Conservation (phyloP, 306 rosid genomes). For the Carpinus fangiana region DNA sequence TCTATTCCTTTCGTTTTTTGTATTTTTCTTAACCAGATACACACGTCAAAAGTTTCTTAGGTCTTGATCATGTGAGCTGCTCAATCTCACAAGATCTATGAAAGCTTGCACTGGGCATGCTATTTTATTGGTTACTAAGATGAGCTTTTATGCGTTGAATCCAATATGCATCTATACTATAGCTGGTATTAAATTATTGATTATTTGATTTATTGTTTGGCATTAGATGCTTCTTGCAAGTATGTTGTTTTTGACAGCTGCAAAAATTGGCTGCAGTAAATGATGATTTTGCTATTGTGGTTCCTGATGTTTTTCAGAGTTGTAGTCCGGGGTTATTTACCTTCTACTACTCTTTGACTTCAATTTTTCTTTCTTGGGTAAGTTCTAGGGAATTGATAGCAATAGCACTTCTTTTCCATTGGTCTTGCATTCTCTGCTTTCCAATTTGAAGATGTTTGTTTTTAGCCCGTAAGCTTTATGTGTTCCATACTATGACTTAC, state of each 20-base stretch:
- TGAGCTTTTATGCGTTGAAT: background rate
- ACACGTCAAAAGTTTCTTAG: background rate
- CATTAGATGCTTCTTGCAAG: background rate
- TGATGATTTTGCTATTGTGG: background rate
- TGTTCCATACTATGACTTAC: background rate
- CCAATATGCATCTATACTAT: background rate
- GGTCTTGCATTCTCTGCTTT: background rate
- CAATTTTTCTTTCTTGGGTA: background rate
- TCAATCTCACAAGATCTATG: background rate
- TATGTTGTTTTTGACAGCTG: background rate
- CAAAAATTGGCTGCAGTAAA: background rate
- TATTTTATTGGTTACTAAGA: background rate
- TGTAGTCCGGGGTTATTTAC: background rate
- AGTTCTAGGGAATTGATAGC: background rate
- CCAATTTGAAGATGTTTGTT: background rate
- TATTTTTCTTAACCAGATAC: background rate
- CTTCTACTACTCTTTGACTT: slow-evolving; percentile 1
- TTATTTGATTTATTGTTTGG: background rate
- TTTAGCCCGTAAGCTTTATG: background rate
- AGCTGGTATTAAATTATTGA: background rate
- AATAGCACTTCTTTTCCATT: background rate
- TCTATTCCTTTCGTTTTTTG: background rate
- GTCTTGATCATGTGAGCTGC: background rate
- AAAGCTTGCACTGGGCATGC: background rate
- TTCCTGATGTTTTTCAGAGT: background rate